Base-by-base conservation (phyloP, 2,329 filamentous ascomycete genomes). In the Rasamsonia emersonii region DNA sequence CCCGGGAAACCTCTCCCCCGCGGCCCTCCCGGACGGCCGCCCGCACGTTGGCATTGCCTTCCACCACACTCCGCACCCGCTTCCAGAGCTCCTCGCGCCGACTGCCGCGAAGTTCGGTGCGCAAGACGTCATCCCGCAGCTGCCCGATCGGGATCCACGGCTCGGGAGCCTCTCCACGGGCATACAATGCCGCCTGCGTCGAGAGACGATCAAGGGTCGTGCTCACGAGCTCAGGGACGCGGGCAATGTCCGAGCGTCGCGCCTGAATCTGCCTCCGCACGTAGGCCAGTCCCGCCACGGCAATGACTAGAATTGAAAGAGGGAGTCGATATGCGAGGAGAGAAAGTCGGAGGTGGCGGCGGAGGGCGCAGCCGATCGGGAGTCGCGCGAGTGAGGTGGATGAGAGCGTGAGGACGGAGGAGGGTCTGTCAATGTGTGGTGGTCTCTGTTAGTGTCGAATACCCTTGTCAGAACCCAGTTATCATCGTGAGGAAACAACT, bases 1-100 rank as follows among this genome's bases (percentile, higher is more conserved):
- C 71, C 28, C 75, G 67, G 28, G 73, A 70, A 30, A 79, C 71
- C 58, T 71, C 55, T 43, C 71, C 62, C 18, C 60, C 64, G 59
- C 68, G 65, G 44, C 60, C 60, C 50, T 76, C 75, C 60, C 71
- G 82, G 64, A 66, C 86, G 63, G 71, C 88, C 60, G 61, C 84
- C 24, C 91, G 74, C 10, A 98, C 82, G 51, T 98, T 98, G 38
- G 84, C 82, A 56, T 98, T 98, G 58, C 79, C 79, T 60, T 98
- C 91, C 1, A 98, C 88, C 32, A 96, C 81, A 31, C 70, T 75
- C 44, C 77, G 74, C 13, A 98, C 91, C 30, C 77, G 76, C 42
- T 77, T 72, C 91, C 93, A 98, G 30, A 98, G 67, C 35, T 76
- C 74, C 51, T 91, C 82, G 21, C 91, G 73, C 46, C 86, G 75